These are phyloP conservation scores for Chromera velia DNA, from an alignment of 73 alveolate genomes.

Conservation along the genomic window DNA sequence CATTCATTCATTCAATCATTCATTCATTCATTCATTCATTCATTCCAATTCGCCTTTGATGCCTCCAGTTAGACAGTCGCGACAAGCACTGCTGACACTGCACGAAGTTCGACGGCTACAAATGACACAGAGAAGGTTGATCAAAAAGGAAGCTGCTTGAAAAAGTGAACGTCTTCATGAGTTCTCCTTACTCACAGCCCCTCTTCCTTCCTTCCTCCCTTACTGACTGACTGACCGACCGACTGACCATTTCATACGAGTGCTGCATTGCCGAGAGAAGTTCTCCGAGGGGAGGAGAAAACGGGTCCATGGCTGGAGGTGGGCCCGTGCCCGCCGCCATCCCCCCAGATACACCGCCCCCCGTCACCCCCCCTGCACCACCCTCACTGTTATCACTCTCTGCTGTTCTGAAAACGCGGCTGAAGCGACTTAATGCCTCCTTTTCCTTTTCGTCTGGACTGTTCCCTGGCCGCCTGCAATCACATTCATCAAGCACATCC, in stretches of 20 bases:
- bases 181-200: not conserved
- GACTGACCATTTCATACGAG: not conserved
- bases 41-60: too few species aligned
- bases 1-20: too few species aligned
- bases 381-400: not conserved
- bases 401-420: not conserved
- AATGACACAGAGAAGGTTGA: too few species aligned
- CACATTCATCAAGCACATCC: too few species aligned
- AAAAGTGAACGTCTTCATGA: too few species aligned
- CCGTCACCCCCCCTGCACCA: not conserved
- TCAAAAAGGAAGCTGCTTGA: too few species aligned
- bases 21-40: too few species aligned
- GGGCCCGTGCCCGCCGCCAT: not conserved
- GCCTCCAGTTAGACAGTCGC: too few species aligned
- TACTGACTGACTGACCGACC: not conserved
- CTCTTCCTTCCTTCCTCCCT: not conserved
- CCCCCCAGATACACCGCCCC: not conserved
- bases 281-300: not conserved
- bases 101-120: not conserved
- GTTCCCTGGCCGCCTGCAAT: too few species aligned
- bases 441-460: not conserved
- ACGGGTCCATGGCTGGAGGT: too few species aligned
- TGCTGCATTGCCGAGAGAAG: not conserved
- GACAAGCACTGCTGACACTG: too few species aligned
- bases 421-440: not conserved